Base-by-base conservation (phyloP, 139 green algal species). In the Yamagishiella unicocca region DNA sequence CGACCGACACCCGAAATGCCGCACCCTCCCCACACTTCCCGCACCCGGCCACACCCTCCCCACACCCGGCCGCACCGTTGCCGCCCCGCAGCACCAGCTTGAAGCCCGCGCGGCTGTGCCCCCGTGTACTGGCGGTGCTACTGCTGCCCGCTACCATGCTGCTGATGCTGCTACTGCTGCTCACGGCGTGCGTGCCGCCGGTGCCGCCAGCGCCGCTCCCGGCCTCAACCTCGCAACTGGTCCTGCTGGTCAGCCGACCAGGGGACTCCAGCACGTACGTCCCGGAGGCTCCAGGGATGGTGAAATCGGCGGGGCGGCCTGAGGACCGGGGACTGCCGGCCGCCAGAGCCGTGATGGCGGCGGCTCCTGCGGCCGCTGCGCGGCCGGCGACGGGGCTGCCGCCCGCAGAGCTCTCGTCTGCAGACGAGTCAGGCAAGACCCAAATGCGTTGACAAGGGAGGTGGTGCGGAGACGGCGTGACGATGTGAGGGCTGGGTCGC, bases 41-140 rank as follows among this genome's bases (percentile, higher is more conserved):
- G 58, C 58, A 67, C 22, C 9, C 22, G 24, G 17, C 58, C 17
- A 6, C 58, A 27, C 6, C 58, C 27, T 31, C 38, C 1, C 27
- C 70, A 37, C 38, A 38, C 70, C 2, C 35, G 22, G 21, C 19
- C 79, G 31, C 40, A 86, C 80, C 80, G 33, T 77, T 86, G 22
- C 80, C 80, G 43, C 80, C 80, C 21, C 64, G 62, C 62, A 86
- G 25, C 62, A 86, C 80, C 31, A 86, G 64, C 66, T 86, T 86
- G 61, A 78, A 86, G 6, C 80, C 64, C 40, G 80, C 80, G 7
- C 80, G 62, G 64, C 80, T 53, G 61, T 66, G 80, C 0, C 5
- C 80, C 31, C 80, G 62, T 2, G 7, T 38, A 45, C 62, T 53
- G 61, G 31, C n/a, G 61, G 10, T 40, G 17, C 27, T 27, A 35